These are phyloP conservation scores for Chaetomium globosum DNA, from an alignment of 2,329 filamentous ascomycete species.

Conservation along the genomic window DNA sequence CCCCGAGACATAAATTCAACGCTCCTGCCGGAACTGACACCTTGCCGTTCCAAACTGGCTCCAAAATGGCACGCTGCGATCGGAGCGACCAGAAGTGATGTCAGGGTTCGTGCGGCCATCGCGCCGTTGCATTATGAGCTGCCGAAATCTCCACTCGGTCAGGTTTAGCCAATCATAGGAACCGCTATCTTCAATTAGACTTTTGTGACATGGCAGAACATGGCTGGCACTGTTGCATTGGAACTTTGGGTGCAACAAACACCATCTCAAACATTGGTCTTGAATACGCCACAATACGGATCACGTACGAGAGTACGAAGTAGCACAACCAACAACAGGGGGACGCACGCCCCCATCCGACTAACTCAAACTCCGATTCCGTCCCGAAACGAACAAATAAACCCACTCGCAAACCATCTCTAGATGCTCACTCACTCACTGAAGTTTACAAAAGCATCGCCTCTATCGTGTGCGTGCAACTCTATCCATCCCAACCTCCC, in stretches of 20 bases:
- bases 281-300: no score
- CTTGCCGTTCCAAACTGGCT: not conserved
- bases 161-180: not conserved
- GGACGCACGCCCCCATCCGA: no score
- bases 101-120: not conserved
- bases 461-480: not conserved
- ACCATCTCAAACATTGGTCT: not conserved
- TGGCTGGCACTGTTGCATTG: not conserved
- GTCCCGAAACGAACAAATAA: not conserved
- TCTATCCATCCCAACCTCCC: not conserved
- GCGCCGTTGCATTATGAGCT: not conserved
- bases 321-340: no score
- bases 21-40: not conserved
- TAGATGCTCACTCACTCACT: not conserved
- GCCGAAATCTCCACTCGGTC: not conserved
- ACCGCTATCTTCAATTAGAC: not conserved
- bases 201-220: not conserved
- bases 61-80: not conserved
- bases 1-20: not conserved
- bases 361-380: no score
- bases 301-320: not conserved
- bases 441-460: not conserved
- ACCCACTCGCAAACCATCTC: not conserved
- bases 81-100: not conserved
- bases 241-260: not conserved